Conservation (phyloP, 768 basidiomycete species). For the Obba rivulosa region DNA sequence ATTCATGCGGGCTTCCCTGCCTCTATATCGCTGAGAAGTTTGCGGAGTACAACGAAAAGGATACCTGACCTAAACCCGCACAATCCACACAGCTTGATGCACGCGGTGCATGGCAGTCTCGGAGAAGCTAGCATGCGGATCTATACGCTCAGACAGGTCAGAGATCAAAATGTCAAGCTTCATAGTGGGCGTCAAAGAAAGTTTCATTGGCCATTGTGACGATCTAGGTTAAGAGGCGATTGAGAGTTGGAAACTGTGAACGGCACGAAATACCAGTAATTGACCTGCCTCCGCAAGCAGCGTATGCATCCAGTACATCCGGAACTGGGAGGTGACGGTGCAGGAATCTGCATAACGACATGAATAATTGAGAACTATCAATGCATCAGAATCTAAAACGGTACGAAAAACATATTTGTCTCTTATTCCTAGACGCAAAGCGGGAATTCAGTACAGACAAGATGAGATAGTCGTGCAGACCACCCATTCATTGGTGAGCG, state of each 20-base stretch:
- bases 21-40: too few relatives aligned
- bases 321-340: neutral
- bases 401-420: slow-evolving; percentile 15
- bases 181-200: too few relatives aligned
- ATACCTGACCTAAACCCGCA: too few relatives aligned
- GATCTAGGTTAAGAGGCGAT: slow-evolving; percentile 27
- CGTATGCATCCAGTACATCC: too few relatives aligned
- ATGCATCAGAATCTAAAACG: slow-evolving; percentile 7
- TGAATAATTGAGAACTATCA: slow-evolving; percentile 15
- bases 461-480: neutral
- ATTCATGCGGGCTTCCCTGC: too few relatives aligned
- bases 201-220: neutral
- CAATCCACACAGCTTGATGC: too few relatives aligned
- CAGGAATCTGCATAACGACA: slow-evolving; percentile 18
- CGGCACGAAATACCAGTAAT: slow-evolving; percentile 25
- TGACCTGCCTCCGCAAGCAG: slow-evolving; percentile 32
- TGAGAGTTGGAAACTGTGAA: slow-evolving; percentile 27
- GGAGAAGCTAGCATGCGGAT: too few relatives aligned
- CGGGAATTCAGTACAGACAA: slow-evolving; percentile 12
- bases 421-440: slow-evolving; percentile 6
- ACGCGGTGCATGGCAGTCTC: too few relatives aligned
- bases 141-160: too few relatives aligned
- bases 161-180: too few relatives aligned
- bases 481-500: slow-evolving; percentile 64
- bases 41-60: too few relatives aligned